Percentiles rank a stretch among this genome's conserved stretches.
Conservation (phyloP, 2,329 filamentous ascomycete genomes). For the Botrytis hyacinthi region DNA sequence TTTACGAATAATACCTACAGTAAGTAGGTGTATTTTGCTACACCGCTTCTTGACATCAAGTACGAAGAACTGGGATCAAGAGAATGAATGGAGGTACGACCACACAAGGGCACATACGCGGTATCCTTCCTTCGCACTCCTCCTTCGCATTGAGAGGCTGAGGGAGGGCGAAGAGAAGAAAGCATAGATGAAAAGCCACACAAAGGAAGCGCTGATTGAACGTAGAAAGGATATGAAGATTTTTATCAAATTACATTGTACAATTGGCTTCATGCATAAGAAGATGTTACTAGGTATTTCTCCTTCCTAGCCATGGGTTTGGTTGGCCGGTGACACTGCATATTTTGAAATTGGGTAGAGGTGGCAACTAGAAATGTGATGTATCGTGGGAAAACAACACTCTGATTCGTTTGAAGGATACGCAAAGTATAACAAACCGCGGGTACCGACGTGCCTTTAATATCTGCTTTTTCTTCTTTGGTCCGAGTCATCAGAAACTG, state of each 20-base stretch:
- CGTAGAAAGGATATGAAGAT: not conserved
- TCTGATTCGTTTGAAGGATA: slow-evolving; percentile 17
- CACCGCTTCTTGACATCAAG: slow-evolving; percentile 8
- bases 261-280: not conserved
- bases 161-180: not conserved
- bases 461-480: not conserved
- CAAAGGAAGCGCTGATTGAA: not conserved
- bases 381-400: not conserved
- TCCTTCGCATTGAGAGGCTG: not conserved
- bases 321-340: slow-evolving; percentile 13
- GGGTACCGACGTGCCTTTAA: slow-evolving; percentile 7
- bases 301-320: slow-evolving; percentile 6
- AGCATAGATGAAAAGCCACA: not conserved
- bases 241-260: not conserved
- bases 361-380: slow-evolving; percentile 16
- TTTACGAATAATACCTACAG: not conserved
- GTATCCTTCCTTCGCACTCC: not conserved
- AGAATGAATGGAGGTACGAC: not conserved
- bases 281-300: not conserved
- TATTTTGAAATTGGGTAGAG: not conserved
- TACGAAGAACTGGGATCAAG: not conserved
- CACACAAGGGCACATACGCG: not conserved
- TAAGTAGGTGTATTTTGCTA: not conserved
- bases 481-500: not conserved
- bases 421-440: slow-evolving; percentile 12